phyloP scores from a whole-genome alignment of 306 rosid genomes.

The Cyamopsis tetragonoloba region DNA sequence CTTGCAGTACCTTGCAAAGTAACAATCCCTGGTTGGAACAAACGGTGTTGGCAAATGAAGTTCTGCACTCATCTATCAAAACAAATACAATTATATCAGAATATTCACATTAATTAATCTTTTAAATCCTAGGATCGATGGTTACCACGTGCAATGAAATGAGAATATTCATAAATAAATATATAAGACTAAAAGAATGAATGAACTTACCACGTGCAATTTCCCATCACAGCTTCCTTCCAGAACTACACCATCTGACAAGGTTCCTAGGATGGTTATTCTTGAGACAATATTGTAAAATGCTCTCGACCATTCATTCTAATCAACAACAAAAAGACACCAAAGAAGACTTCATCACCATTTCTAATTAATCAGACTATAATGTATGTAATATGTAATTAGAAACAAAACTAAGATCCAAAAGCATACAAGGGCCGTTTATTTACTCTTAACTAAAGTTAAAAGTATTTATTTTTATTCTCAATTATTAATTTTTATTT shows the following conservation, averaged over 20 bases:
- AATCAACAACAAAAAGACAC: neutral
- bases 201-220: conserved; percentile 51
- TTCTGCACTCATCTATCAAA: conserved; percentile 45
- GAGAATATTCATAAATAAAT: neutral
- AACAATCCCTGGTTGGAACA: conserved; percentile 39
- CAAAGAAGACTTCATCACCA: too few relatives aligned
- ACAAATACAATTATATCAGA: neutral
- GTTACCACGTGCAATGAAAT: too few relatives aligned
- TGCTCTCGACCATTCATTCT: conserved; percentile 43
- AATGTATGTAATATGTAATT: too few relatives aligned
- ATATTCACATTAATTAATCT: neutral
- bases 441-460: too few relatives aligned
- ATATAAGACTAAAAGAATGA: neutral
- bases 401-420: too few relatives aligned
- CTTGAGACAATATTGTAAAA: conserved; percentile 47
- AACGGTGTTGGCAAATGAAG: conserved; percentile 41
- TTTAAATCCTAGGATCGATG: neutral
- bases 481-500: too few relatives aligned
- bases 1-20: conserved; percentile 55
- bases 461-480: too few relatives aligned
- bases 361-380: too few relatives aligned
- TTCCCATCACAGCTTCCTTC: conserved; percentile 40
- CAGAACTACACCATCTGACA: conserved; percentile 27
- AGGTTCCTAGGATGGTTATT: conserved; percentile 29
- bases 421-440: too few relatives aligned